phyloP scores from a whole-genome alignment of 768 basidiomycete genomes.

The Russula sp. region DNA sequence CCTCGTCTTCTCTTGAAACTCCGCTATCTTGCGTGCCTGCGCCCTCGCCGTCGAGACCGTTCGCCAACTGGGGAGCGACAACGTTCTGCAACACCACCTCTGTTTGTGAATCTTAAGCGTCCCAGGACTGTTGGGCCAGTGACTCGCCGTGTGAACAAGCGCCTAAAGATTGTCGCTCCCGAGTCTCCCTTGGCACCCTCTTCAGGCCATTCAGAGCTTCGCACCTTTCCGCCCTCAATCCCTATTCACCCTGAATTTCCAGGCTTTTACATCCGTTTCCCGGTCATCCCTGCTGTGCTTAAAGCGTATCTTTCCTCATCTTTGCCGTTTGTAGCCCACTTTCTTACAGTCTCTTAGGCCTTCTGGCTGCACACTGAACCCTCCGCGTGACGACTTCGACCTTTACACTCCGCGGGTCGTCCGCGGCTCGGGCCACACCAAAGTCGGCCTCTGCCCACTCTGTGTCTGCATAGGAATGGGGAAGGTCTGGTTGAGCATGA shows the following conservation, averaged over 20 bases:
- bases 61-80: neutral
- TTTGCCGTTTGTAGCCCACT: neutral
- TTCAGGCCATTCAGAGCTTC: constrained; percentile 37
- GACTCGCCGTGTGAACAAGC: neutral
- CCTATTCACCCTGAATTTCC: constrained; percentile 50
- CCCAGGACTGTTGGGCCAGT: neutral
- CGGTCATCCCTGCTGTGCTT: constrained; percentile 44
- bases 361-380: constrained; percentile 51
- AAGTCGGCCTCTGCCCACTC: constrained; percentile 76
- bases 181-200: neutral
- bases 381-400: constrained; percentile 58
- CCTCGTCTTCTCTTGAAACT: constrained; percentile 22
- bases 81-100: neutral
- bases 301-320: constrained; percentile 3
- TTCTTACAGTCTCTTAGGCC: constrained; percentile 24
- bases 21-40: constrained; percentile 21
- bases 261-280: constrained; percentile 69
- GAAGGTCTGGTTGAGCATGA: constrained; percentile 72
- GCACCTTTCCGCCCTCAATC: constrained; percentile 52
- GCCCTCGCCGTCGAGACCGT: neutral
- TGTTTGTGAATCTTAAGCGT: constrained; percentile 12
- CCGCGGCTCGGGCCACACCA: constrained; percentile 61
- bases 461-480: constrained; percentile 69
- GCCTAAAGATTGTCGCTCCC: neutral
- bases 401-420: constrained; percentile 79